phyloP scores from a whole-genome alignment of 148 eudicot genomes.

The Diospyros kaki region DNA sequence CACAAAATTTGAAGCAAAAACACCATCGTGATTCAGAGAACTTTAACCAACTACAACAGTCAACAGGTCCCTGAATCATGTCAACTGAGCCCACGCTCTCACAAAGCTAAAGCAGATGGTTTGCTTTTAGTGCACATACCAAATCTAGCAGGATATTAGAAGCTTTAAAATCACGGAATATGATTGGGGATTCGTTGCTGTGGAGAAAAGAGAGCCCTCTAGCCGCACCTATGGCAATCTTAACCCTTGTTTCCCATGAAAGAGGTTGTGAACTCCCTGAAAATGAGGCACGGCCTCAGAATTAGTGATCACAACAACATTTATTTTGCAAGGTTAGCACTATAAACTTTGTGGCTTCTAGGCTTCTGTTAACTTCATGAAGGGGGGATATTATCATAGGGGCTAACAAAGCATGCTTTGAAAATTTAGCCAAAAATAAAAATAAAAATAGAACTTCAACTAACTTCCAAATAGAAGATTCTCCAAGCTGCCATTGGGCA shows the following conservation, averaged over 20 bases:
- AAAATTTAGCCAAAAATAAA: neutral
- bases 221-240: slow-evolving; percentile 48
- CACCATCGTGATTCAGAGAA: neutral
- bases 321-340: neutral
- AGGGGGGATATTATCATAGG: no score
- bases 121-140: slow-evolving; percentile 20
- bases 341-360: neutral
- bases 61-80: neutral
- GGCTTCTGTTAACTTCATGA: neutral
- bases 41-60: neutral
- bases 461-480: slow-evolving; percentile 35
- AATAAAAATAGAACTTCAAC: neutral
- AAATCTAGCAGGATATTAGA: slow-evolving; percentile 48
- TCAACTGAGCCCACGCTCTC: neutral
- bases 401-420: neutral
- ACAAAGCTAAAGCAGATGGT: slow-evolving; percentile 2
- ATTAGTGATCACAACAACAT: neutral
- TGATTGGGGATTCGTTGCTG: slow-evolving; percentile 33
- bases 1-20: neutral
- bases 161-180: slow-evolving; percentile 53
- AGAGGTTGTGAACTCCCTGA: slow-evolving; percentile 35
- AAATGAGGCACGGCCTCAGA: neutral
- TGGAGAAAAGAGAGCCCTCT: slow-evolving; percentile 51
- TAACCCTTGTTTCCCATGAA: slow-evolving; percentile 48
- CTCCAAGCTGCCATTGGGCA: slow-evolving; percentile 48